A percentile compares a stretch with the other conserved stretches of the same genome.
Evolutionary conservation across 1,284 basidiomycete genomes (phyloP).

Genomic region (Cutaneotrichosporon cyanovorans): DNA sequence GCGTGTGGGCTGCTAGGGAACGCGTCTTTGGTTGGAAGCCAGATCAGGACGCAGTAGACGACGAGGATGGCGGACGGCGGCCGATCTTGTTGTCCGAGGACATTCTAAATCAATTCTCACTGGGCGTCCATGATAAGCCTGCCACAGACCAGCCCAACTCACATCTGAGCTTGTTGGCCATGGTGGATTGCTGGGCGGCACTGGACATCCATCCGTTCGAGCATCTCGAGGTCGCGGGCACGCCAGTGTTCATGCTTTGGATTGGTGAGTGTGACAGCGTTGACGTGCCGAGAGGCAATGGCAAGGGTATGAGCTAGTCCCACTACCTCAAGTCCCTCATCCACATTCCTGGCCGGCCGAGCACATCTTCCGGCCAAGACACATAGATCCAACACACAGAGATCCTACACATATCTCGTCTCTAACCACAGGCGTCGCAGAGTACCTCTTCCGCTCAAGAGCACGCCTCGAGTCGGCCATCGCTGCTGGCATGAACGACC

Average conservation of each 20-base stretch:
- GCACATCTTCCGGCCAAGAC: too few relatives aligned
- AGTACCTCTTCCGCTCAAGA: slow-evolving; percentile 74
- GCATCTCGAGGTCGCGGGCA: slow-evolving; percentile 88
- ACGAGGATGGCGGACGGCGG: slow-evolving; percentile 41
- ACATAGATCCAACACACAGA: too few relatives aligned
- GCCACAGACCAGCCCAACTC: slow-evolving; percentile 58
- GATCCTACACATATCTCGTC: too few relatives aligned
- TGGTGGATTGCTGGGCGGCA: slow-evolving; percentile 96
- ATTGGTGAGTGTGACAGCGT: slow-evolving; percentile 51
- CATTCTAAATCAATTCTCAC: slow-evolving; percentile 80
- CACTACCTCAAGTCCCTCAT: too few relatives aligned
- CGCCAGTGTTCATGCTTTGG: slow-evolving; percentile 93
- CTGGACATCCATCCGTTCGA: slow-evolving; percentile 82
- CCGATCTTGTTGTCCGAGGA: slow-evolving; percentile 82
- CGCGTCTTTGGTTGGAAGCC: slow-evolving; percentile 64
- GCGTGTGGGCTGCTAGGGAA: slow-evolving; percentile 69
- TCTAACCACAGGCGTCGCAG: slow-evolving; percentile 62
- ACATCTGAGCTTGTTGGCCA: slow-evolving; percentile 90
- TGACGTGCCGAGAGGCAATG: not conserved
- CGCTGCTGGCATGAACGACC: slow-evolving; percentile 67
- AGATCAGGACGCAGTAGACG: slow-evolving; percentile 23
- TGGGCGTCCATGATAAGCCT: slow-evolving; percentile 52
- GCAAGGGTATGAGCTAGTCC: not conserved
- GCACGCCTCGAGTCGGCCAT: slow-evolving; percentile 64
- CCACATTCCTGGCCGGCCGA: too few relatives aligned